Base-by-base conservation (phyloP, 495 filamentous ascomycete species). In the Neurospora pannonica region DNA sequence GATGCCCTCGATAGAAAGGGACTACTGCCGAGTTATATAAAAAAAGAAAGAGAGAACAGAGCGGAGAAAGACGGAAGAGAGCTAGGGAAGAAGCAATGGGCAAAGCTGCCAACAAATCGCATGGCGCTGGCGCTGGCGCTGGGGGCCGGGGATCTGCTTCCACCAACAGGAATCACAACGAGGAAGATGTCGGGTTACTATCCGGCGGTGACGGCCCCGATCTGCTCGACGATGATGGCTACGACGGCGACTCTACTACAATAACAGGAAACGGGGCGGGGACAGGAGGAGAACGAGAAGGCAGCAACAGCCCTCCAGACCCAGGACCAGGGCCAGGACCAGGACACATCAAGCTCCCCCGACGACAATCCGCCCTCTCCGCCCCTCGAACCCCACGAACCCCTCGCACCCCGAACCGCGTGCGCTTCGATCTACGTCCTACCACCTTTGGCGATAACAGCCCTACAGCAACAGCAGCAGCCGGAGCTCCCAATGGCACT, bases 321-420 rank as follows among this genome's bases (percentile, higher is more conserved):
- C 5, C 54, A 43, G 40, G 17, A 21, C 43, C 43, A 7, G 42
- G 19, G 7, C 2, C 5, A 54, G 54, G 24, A 28, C 54, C 54
- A 17, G 54, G 54, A 31, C 21, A 54, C 21, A 24, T 24, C 46
- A 62, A 31, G 0, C 54, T 62, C 13, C 54, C 11, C 5, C 54
- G 54, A 62, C 54, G 54, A 31, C 54, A 62, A 31, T 62, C 54
- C 54, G 54, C 54, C 54, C 54, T 62, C 54, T 62, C 21, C 2
- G 24, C 13, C 6, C 70, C 71, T 5, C 75, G 71, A 7, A 75
- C 75, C 15, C 88, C 86, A 46, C 85, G 89, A 38, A 89, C 90
- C 13, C 93, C 94, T 31, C 88, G 95, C 67, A 98, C 94, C 1
- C 88, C 90, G 11, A 93, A 95, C 79, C 88, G 94, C 42, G 96